These are phyloP conservation scores for Naegleria gruberi DNA, from an alignment of 208 protist genomes.

Conservation along the genomic window DNA sequence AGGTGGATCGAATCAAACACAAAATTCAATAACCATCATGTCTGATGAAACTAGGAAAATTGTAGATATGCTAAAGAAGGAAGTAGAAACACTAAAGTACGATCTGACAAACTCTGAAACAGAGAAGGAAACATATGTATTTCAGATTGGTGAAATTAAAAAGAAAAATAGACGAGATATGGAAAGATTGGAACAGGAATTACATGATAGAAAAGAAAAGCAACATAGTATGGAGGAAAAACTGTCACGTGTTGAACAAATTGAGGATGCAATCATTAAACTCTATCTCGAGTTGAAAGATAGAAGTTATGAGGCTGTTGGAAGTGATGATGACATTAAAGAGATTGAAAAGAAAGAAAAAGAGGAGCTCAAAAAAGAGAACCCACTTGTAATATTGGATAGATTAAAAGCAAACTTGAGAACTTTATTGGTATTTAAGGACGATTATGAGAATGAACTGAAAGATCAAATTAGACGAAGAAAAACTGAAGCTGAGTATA, in stretches of 20 bases:
- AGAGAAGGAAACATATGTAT: constrained; percentile 18
- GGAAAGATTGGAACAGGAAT: not conserved
- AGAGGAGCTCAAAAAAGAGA: not conserved
- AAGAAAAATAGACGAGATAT: not conserved
- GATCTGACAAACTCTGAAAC: not conserved
- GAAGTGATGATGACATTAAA: not conserved
- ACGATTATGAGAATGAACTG: constrained; percentile 24
- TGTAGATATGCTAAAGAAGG: not conserved
- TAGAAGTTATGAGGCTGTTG: not conserved
- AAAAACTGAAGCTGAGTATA: constrained; percentile 10
- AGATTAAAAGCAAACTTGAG: not conserved
- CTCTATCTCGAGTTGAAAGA: constrained; percentile 16
- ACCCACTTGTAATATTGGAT: constrained; percentile 11
- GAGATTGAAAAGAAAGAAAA: not conserved
- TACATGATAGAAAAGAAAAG: not conserved
- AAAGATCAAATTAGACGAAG: constrained; percentile 21
- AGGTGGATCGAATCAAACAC: not conserved
- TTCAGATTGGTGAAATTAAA: constrained; percentile 8
- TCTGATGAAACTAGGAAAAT: not conserved
- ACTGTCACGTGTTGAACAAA: not conserved
- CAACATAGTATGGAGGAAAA: not conserved
- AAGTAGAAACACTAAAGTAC: not conserved
- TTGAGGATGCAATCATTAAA: constrained; percentile 5
- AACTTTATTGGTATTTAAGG: constrained; percentile 15
- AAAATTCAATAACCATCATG: not conserved